Base-by-base conservation (phyloP, 768 basidiomycete genomes). In the Rhizopogon sp. region DNA sequence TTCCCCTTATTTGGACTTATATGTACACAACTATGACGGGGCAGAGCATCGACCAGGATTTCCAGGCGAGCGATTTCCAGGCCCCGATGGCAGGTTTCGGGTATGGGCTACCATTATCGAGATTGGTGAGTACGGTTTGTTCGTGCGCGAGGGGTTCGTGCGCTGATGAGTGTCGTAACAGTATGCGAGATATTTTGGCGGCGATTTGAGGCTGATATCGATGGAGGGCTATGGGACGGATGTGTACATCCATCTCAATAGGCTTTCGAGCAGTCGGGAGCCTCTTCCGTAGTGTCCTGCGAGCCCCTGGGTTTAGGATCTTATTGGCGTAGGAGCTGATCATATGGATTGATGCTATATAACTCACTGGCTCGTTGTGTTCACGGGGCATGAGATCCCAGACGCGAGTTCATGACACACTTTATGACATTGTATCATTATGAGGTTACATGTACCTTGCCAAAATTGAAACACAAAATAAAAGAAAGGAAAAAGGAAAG, bases 151-250 rank as follows among this genome's bases (percentile, higher is more conserved):
- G 1, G 33, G 28, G 43, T 56, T 41, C 29, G 35, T 28, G 6
- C 6, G 14, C 43, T 60, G 7, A 52, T 56, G 28, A 39, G 4
- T n/a, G 5, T 50, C 5, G 25, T 50, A 11, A 33, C 62, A 92
- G 83, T 99, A 98, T 64, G 94, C 95, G 0, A 77, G 96, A 46
- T 99, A 97, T 68, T 97, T 98, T 64, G 96, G 93, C 0, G 91
- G 93, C 0, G 95, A 98, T 69, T 74, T 99, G 29, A 79, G 91
- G 16, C 71, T 99, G 54, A 99, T 99, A 58, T 89, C 93, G 42
- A 98, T 99, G 95, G 97, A 99, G 59, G 96, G 97, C n/a, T 93
- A 90, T 65, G 93, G 93, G 9, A 93, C 90, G 37, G 93, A 96
- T 66, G 90, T 94, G 3, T 96, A 95, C 66, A 93, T 96, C 58